Evolutionary conservation across 495 filamentous ascomycete genomes (phyloP).

Genomic region (Bombardia bombarda): DNA sequence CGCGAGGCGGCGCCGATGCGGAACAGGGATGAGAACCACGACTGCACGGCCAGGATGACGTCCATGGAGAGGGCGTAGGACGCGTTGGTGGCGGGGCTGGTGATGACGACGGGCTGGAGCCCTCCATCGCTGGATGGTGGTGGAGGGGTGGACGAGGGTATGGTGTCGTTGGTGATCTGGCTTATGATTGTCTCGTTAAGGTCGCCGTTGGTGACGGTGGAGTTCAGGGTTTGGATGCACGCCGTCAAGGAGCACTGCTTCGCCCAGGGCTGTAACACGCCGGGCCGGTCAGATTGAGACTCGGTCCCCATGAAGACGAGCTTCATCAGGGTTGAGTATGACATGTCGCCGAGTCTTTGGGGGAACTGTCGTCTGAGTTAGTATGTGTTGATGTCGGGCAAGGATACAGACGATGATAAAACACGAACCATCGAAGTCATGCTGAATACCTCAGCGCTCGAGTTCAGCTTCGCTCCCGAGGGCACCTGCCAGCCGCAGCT

Average conservation of each 20-base stretch:
- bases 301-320: conserved; percentile 21
- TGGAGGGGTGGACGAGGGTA: no score
- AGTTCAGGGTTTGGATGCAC: conserved; percentile 12
- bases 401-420: background rate
- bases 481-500: conserved; percentile 18
- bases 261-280: conserved; percentile 13
- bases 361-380: conserved; percentile 9
- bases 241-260: conserved; percentile 11
- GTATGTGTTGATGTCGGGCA: background rate
- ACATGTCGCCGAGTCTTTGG: conserved; percentile 5
- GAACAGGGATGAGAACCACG: conserved; percentile 14
- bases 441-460: conserved; percentile 14
- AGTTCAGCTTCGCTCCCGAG: conserved; percentile 12
- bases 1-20: conserved; percentile 12
- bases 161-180: conserved; percentile 4
- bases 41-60: conserved; percentile 10
- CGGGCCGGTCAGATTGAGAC: conserved; percentile 2
- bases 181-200: conserved; percentile 9
- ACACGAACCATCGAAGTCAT: conserved; percentile 13
- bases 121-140: background rate
- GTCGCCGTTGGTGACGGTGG: conserved; percentile 8
- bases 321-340: conserved; percentile 21
- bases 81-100: conserved; percentile 2
- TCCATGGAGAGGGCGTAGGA: conserved; percentile 5
- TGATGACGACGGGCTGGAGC: conserved; percentile 1